Base-by-base conservation (phyloP, 352 stramenopile genomes). In the Pythium biforme region DNA sequence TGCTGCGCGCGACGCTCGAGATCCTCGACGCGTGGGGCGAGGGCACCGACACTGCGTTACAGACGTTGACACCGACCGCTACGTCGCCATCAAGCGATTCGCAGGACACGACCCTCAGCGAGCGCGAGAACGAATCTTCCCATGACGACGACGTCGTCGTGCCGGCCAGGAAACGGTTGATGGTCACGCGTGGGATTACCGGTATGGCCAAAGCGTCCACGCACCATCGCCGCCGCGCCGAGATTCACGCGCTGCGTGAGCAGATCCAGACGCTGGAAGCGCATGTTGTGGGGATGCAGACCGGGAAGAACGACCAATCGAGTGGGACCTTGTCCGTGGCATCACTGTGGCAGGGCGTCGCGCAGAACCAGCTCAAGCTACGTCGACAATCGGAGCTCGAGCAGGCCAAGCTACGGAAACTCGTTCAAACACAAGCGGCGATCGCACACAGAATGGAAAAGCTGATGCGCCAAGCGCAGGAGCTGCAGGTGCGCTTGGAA, bases 401-500 rank as follows among this genome's bases (percentile, higher is more conserved):
- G 29, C 74, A 75, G 22, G 19, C 31, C 14, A 64, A 45, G 33
- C 47, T 79, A 10, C 47, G 51, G 10, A 57, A 70, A 27, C 39
- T 57, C 6, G 26, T 79, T 19, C 43, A 76, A 48, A 53, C 62
- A 1, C 72, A 79, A 5, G 39, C 72, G 31, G 52, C 49, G 62
- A 61, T 79, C 11, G 65, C 62, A 0, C 65, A 64, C 37, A 47
- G 66, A 49, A 45, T 79, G 19, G 55, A 68, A 33, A 57, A 60
- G 33, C 31, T 60, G 31, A 66, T 66, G 40, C 50, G 50, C 25
- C 29, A 46, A 23, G 59, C 59, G 6, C n/a, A 60, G 12, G 50
- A 53, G 3, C 5, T 59, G 3, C 26, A 59, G 8, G 51, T 25
- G 15, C 39, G 39, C n/a, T n/a, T 22, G 15, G 39, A 27, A 43